Evolutionary conservation across 495 filamentous ascomycete species (phyloP).

Genomic region (Daldinia loculata): DNA sequence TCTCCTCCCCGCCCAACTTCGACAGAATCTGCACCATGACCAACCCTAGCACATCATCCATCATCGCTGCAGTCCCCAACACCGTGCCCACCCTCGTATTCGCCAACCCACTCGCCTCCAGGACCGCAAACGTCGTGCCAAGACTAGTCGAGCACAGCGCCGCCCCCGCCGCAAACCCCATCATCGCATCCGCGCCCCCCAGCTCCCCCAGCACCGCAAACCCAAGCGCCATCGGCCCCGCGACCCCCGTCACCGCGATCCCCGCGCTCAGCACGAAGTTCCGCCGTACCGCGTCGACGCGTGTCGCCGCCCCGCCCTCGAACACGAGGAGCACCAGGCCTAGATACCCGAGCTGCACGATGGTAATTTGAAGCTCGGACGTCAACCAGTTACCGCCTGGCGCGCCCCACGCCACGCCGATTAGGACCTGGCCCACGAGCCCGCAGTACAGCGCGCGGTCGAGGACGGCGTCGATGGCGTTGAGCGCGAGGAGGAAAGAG

Average conservation of each 20-base stretch:
- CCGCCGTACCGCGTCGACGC: slow-evolving; percentile 61
- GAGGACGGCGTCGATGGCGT: slow-evolving; percentile 64
- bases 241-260: slow-evolving; percentile 72
- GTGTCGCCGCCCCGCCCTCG: slow-evolving; percentile 76
- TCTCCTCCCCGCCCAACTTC: slow-evolving; percentile 49
- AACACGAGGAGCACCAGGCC: slow-evolving; percentile 79
- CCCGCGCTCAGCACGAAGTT: slow-evolving; percentile 67
- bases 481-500: slow-evolving; percentile 73
- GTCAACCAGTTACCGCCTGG: slow-evolving; percentile 53
- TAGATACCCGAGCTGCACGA: slow-evolving; percentile 78
- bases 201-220: slow-evolving; percentile 61
- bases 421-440: slow-evolving; percentile 75
- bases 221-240: slow-evolving; percentile 71
- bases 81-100: slow-evolving; percentile 73
- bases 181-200: slow-evolving; percentile 56
- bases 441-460: slow-evolving; percentile 74
- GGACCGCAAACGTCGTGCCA: slow-evolving; percentile 80
- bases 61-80: slow-evolving; percentile 75
- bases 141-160: slow-evolving; percentile 79
- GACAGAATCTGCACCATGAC: slow-evolving; percentile 76
- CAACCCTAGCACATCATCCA: slow-evolving; percentile 85
- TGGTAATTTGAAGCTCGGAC: slow-evolving; percentile 64
- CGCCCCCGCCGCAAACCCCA: slow-evolving; percentile 79
- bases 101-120: slow-evolving; percentile 64
- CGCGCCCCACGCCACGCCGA: slow-evolving; percentile 75